phyloP scores from a whole-genome alignment of 2,329 filamentous ascomycete species.

The Epicoccum nigrum region DNA sequence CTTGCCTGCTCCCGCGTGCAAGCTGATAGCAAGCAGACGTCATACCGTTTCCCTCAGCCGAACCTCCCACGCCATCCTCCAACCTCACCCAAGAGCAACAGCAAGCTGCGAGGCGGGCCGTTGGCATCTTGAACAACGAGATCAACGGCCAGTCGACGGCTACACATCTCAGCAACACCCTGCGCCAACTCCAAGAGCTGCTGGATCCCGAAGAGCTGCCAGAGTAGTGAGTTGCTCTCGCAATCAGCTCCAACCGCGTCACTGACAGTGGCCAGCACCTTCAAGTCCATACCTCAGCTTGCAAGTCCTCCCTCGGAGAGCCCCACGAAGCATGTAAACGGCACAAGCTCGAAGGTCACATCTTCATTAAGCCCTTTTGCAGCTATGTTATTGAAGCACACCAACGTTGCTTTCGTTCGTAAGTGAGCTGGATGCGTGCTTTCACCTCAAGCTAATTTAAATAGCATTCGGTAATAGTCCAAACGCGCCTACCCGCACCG shows the following conservation, averaged over 20 bases:
- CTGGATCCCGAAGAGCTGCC: slow-evolving; percentile 74
- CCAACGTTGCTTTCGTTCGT: slow-evolving; percentile 47
- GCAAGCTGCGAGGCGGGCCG: slow-evolving; percentile 56
- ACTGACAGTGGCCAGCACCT: slow-evolving; percentile 34
- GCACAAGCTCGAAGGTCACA: slow-evolving; percentile 18
- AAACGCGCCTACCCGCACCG: slow-evolving; percentile 18
- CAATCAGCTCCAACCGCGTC: neutral
- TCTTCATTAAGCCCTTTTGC: slow-evolving; percentile 59
- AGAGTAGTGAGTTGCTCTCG: slow-evolving; percentile 62
- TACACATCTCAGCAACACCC: slow-evolving; percentile 70
- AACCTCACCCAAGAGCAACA: slow-evolving; percentile 53
- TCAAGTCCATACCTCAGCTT: slow-evolving; percentile 41
- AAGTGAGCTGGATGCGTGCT: slow-evolving; percentile 9
- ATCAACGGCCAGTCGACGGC: slow-evolving; percentile 65
- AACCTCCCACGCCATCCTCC: slow-evolving; percentile 48
- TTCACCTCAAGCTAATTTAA: slow-evolving; percentile 19
- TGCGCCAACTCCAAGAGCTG: slow-evolving; percentile 76
- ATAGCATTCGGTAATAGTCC: slow-evolving; percentile 24
- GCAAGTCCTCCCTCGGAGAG: slow-evolving; percentile 41
- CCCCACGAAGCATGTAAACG: slow-evolving; percentile 29
- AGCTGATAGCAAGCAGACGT: slow-evolving; percentile 48
- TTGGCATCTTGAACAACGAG: slow-evolving; percentile 75
- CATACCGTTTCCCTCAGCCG: slow-evolving; percentile 53
- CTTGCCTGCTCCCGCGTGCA: slow-evolving; percentile 20
- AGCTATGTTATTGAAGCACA: slow-evolving; percentile 57